phyloP scores from a whole-genome alignment of 2,329 filamentous ascomycete species.

The Elsinoe arachidis region DNA sequence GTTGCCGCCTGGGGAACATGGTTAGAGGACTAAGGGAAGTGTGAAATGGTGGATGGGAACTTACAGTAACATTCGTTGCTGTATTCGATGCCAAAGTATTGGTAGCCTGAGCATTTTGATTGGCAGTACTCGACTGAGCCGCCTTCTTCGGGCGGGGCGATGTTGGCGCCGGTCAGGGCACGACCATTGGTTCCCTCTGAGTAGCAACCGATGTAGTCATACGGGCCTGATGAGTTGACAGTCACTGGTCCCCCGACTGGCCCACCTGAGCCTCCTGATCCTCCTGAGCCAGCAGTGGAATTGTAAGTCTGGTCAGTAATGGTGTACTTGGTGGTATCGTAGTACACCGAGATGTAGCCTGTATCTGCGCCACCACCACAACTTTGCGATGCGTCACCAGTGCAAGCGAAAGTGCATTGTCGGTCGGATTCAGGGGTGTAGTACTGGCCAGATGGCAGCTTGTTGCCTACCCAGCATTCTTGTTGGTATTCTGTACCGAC shows the following conservation, averaged over 20 bases:
- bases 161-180: slow-evolving; percentile 21
- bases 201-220: slow-evolving; percentile 31
- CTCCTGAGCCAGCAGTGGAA: slow-evolving; percentile 11
- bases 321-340: slow-evolving; percentile 25
- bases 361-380: slow-evolving; percentile 40
- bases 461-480: slow-evolving; percentile 13
- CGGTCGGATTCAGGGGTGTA: slow-evolving; percentile 5
- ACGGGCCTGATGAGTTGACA: slow-evolving; percentile 25
- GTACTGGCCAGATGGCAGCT: slow-evolving; percentile 19
- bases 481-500: slow-evolving; percentile 20
- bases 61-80: slow-evolving; percentile 26
- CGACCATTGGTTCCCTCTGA: slow-evolving; percentile 24
- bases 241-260: slow-evolving; percentile 13
- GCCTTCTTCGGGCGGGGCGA: slow-evolving; percentile 19
- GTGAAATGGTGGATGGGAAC: neutral
- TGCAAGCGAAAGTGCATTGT: slow-evolving; percentile 42
- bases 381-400: slow-evolving; percentile 40
- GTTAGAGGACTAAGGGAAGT: neutral
- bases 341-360: slow-evolving; percentile 44
- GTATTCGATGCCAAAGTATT: slow-evolving; percentile 34
- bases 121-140: slow-evolving; percentile 29
- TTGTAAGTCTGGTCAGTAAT: slow-evolving; percentile 20
- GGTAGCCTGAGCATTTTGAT: slow-evolving; percentile 23
- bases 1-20: slow-evolving; percentile 6
- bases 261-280: slow-evolving; percentile 7